Conservation (phyloP, 192 early-diverging fungal genomes). For the Haplosporangium gracile region DNA sequence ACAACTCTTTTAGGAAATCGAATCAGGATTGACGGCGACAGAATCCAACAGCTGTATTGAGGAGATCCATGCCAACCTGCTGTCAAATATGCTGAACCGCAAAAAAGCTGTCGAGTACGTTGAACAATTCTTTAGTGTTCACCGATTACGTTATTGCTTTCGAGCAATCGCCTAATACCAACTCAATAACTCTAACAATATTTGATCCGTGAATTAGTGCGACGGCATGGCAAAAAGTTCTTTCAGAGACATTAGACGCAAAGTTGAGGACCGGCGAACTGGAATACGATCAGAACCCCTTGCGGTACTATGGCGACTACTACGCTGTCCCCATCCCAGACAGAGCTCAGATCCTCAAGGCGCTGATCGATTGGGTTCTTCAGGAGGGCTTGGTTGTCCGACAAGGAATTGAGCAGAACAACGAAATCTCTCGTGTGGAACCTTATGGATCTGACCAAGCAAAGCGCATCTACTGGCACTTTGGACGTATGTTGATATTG, state of each 20-base stretch:
- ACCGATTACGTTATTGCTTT: background rate
- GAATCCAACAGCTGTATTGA: constrained; percentile 35
- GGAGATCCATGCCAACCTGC: constrained; percentile 42
- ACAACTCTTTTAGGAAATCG: constrained; percentile 33
- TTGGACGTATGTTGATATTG: constrained; percentile 32
- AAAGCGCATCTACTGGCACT: constrained; percentile 48
- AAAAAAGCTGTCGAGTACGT: constrained; percentile 53
- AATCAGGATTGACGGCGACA: constrained; percentile 30
- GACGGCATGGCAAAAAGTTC: constrained; percentile 40
- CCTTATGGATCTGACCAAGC: constrained; percentile 39
- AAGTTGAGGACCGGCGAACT: constrained; percentile 37
- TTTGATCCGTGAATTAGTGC: constrained; percentile 12
- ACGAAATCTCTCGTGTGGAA: constrained; percentile 14
- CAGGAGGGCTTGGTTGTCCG: constrained; percentile 35
- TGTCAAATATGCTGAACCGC: constrained; percentile 53
- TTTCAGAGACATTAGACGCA: constrained; percentile 36
- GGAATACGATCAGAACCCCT: constrained; percentile 35
- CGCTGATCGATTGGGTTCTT: constrained; percentile 47
- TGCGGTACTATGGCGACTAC: constrained; percentile 36
- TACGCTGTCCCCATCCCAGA: constrained; percentile 29
- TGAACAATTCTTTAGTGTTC: background rate
- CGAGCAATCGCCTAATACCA: background rate
- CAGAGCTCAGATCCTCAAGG: constrained; percentile 36
- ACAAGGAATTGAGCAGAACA: constrained; percentile 33
- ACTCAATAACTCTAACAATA: background rate